Conservation (phyloP, 345 rosid species). For the Aethionema arabicum region DNA sequence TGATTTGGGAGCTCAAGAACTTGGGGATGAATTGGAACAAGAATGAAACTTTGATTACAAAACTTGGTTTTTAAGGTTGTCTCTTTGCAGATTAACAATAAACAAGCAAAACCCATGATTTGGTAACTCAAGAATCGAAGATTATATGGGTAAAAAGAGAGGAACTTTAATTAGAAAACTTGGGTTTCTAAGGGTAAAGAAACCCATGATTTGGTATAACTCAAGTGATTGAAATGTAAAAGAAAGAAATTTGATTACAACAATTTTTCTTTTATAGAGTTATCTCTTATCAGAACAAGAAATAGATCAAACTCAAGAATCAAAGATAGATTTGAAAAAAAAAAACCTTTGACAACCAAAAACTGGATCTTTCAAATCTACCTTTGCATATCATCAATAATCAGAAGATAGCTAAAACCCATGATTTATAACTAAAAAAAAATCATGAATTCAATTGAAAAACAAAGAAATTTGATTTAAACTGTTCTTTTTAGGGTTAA, state of each 20-base stretch:
- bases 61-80: no score
- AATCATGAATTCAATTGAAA: no score
- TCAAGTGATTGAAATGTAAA: no score
- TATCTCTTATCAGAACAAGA: conserved; percentile 7
- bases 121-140: background rate
- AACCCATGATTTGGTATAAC: no score
- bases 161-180: background rate
- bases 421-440: no score
- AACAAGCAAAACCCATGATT: background rate
- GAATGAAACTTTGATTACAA: no score
- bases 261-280: background rate
- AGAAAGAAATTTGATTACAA: background rate
- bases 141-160: background rate
- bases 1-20: no score
- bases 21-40: no score
- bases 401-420: no score
- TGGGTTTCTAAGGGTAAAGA: background rate
- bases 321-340: conserved; percentile 1
- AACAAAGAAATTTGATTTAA: no score
- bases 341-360: background rate
- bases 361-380: background rate
- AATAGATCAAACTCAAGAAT: conserved; percentile 26
- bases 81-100: background rate
- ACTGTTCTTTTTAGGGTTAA: no score
- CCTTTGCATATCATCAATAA: no score